Percentiles rank a stretch among this genome's conserved stretches.
Conservation (phyloP, 2,329 filamentous ascomycete species). For the Trichoderma guizhouense region DNA sequence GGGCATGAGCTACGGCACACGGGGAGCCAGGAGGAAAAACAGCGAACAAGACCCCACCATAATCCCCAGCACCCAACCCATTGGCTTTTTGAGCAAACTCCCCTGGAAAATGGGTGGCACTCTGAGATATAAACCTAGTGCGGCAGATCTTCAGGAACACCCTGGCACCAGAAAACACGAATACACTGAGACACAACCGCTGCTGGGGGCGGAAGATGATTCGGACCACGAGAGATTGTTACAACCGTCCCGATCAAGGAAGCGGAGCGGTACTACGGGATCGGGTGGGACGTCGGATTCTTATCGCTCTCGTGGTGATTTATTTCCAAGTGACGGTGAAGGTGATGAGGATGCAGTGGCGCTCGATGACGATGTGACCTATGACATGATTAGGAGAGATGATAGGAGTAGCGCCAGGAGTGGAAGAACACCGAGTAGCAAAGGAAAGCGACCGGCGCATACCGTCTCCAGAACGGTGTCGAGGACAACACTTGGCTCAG, state of each 20-base stretch:
- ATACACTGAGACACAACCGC: constrained; percentile 62
- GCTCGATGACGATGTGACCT: constrained; percentile 86
- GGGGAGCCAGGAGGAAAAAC: constrained; percentile 49
- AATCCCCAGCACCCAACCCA: constrained; percentile 81
- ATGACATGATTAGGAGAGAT: constrained; percentile 74
- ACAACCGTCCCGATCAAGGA: constrained; percentile 34
- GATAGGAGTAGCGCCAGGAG: constrained; percentile 60
- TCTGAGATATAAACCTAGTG: constrained; percentile 83
- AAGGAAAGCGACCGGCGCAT: constrained; percentile 50
- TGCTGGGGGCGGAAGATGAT: constrained; percentile 49
- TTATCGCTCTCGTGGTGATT: constrained; percentile 79
- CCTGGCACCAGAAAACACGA: constrained; percentile 51
- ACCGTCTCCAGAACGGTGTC: constrained; percentile 51
- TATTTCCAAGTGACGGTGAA: constrained; percentile 82
- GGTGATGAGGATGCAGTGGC: constrained; percentile 93
- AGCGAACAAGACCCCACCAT: constrained; percentile 75
- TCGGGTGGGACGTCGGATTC: constrained; percentile 84
- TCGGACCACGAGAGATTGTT: constrained; percentile 30
- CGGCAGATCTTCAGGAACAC: constrained; percentile 85
- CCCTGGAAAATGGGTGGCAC: constrained; percentile 83
- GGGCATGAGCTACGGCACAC: constrained; percentile 86
- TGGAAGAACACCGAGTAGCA: constrained; percentile 59
- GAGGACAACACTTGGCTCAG: constrained; percentile 54
- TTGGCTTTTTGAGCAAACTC: constrained; percentile 79
- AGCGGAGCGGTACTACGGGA: constrained; percentile 73